Percentiles rank a stretch among this genome's conserved stretches.
Conservation (phyloP, 352 stramenopile genomes). For the Phytopythium vexans region DNA sequence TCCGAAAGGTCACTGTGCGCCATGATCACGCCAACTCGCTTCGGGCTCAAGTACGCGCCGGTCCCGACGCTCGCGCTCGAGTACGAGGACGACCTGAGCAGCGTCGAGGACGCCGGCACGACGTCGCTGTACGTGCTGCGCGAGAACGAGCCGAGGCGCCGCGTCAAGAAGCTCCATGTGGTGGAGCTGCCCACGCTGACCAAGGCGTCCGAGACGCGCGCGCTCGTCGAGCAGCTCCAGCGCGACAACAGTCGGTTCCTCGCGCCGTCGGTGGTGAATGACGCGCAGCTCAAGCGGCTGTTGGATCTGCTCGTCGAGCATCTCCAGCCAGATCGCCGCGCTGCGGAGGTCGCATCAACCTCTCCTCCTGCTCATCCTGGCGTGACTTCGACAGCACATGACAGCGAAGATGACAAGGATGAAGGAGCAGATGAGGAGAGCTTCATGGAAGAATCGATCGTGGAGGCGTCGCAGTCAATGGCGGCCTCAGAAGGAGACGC, state of each 20-base stretch:
- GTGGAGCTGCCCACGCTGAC: constrained; percentile 71
- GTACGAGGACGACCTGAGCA: constrained; percentile 63
- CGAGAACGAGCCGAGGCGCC: constrained; percentile 9
- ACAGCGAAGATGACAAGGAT: constrained; percentile 10
- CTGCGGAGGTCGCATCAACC: neutral
- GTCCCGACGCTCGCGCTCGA: constrained; percentile 78
- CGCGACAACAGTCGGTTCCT: constrained; percentile 66
- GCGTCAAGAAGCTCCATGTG: constrained; percentile 65
- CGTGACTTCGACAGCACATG: constrained; percentile 1
- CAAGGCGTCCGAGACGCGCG: constrained; percentile 32
- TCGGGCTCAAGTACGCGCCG: constrained; percentile 81
- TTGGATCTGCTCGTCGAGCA: constrained; percentile 62
- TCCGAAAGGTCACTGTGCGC: neutral
- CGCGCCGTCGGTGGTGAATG: constrained; percentile 53
- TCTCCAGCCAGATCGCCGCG: constrained; percentile 12
- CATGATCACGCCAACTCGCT: constrained; percentile 76
- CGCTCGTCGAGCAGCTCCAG: constrained; percentile 53
- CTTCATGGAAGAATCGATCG: constrained; percentile 24
- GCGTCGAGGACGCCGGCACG: constrained; percentile 26
- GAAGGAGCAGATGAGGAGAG: constrained; percentile 31
- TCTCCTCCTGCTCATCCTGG: neutral
- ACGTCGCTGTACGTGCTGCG: constrained; percentile 63
- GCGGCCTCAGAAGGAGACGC: constrained; percentile 9
- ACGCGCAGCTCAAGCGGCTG: constrained; percentile 58
- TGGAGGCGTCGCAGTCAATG: constrained; percentile 29